Evolutionary conservation across 768 basidiomycete genomes (phyloP).

Genomic region (Cyclocybe cylindracea): DNA sequence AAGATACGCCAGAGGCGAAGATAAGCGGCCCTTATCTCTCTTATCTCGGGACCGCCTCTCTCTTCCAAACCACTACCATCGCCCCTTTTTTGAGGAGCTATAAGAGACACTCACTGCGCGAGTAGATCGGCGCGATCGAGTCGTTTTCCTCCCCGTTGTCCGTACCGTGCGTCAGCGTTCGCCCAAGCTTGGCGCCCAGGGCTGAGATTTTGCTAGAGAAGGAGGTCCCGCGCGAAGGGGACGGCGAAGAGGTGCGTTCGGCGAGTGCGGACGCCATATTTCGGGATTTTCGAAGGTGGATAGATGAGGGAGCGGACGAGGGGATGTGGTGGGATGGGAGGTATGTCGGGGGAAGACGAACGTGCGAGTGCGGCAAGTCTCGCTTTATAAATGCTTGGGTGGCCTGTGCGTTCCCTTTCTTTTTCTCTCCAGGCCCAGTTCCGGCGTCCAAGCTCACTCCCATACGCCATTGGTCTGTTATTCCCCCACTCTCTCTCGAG

Average conservation of each 20-base stretch:
- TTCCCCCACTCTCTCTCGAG: too few relatives aligned
- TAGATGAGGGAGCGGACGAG: neutral
- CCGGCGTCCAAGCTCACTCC: too few relatives aligned
- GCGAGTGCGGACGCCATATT: neutral
- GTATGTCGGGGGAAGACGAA: too few relatives aligned
- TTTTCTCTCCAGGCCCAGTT: too few relatives aligned
- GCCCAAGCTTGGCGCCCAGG: slow-evolving; percentile 13
- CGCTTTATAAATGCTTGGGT: too few relatives aligned
- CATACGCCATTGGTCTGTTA: too few relatives aligned
- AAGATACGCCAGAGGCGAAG: neutral
- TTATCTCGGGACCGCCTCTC: slow-evolving; percentile 1
- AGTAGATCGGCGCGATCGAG: neutral
- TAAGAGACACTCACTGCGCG: slow-evolving; percentile 2
- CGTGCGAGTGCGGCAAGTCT: too few relatives aligned
- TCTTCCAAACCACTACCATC: slow-evolving; percentile 8
- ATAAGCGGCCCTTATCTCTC: slow-evolving; percentile 15
- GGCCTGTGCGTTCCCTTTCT: too few relatives aligned
- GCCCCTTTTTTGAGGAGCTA: neutral
- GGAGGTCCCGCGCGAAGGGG: slow-evolving; percentile 1
- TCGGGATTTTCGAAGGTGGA: neutral
- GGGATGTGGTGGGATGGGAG: too few relatives aligned
- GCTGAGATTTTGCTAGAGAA: slow-evolving; percentile 14
- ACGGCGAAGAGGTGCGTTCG: neutral
- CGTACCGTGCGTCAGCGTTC: slow-evolving; percentile 9
- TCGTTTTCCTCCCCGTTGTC: slow-evolving; percentile 1